phyloP scores from a whole-genome alignment of 352 stramenopile species.

The Phytophthora colocasiae region DNA sequence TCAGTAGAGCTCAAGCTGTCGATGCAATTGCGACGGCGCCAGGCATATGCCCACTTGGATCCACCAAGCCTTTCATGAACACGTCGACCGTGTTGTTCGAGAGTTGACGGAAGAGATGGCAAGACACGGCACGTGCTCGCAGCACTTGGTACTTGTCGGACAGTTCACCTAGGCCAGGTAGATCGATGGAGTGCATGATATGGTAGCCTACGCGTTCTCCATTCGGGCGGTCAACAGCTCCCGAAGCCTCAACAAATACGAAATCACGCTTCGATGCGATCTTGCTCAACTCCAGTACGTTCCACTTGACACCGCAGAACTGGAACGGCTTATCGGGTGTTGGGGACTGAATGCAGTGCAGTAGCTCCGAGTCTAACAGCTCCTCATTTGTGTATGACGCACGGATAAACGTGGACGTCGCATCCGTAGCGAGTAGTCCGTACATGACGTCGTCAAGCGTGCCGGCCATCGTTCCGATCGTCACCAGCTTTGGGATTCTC shows the following conservation, averaged over 20 bases:
- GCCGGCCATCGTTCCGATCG: conserved; percentile 46
- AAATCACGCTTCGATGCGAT: conserved; percentile 68
- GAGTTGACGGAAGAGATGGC: conserved; percentile 52
- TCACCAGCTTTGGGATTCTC: conserved; percentile 41
- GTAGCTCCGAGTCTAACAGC: conserved; percentile 47
- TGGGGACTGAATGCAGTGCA: conserved; percentile 41
- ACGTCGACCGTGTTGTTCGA: conserved; percentile 47
- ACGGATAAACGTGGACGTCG: conserved; percentile 39
- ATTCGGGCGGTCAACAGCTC: conserved; percentile 31
- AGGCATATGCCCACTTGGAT: conserved; percentile 54
- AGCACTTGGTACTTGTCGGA: conserved; percentile 62
- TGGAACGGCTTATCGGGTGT: conserved; percentile 51
- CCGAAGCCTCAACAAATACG: conserved; percentile 67
- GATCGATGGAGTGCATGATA: conserved; percentile 63
- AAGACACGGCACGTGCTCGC: conserved; percentile 53
- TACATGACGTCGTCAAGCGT: conserved; percentile 68
- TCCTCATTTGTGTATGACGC: conserved; percentile 46
- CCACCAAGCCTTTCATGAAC: conserved; percentile 57
- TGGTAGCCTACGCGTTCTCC: conserved; percentile 64
- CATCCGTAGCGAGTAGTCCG: conserved; percentile 44
- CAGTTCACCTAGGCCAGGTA: conserved; percentile 55
- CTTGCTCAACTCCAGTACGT: conserved; percentile 37
- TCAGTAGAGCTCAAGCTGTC: conserved; percentile 47
- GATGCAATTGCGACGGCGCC: conserved; percentile 46
- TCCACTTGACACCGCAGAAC: conserved; percentile 62